A percentile compares a stretch with the other conserved stretches of the same genome.
phyloP scores from a whole-genome alignment of 768 basidiomycete genomes.

The Xanthoconium purpureum region DNA sequence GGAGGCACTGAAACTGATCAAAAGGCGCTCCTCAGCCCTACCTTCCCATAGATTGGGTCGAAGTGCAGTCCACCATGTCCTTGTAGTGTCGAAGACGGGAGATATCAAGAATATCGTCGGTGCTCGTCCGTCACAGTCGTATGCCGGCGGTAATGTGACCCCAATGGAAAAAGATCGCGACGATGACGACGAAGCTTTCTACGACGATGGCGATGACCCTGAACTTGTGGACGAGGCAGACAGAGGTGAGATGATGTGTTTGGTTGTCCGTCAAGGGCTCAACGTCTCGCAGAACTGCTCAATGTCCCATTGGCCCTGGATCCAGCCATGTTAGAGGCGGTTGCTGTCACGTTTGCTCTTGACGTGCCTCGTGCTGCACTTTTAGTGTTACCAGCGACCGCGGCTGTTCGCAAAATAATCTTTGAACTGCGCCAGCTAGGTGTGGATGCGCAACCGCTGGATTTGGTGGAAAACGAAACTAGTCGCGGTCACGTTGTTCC shows the following conservation, averaged over 20 bases:
- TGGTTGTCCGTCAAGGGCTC: slow-evolving; percentile 1
- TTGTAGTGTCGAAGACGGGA: slow-evolving; percentile 57
- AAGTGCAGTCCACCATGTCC: slow-evolving; percentile 48
- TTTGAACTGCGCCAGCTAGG: slow-evolving; percentile 64
- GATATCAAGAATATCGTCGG: slow-evolving; percentile 53
- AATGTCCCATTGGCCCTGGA: slow-evolving; percentile 52
- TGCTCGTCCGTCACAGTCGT: slow-evolving; percentile 29
- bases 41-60: slow-evolving; percentile 28
- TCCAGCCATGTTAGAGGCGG: slow-evolving; percentile 57
- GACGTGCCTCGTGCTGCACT: slow-evolving; percentile 68
- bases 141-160: neutral
- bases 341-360: slow-evolving; percentile 67
- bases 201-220: slow-evolving; percentile 21
- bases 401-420: slow-evolving; percentile 59
- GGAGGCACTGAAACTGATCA: slow-evolving; percentile 33
- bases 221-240: slow-evolving; percentile 20
- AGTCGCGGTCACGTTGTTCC: slow-evolving; percentile 44
- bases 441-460: slow-evolving; percentile 61
- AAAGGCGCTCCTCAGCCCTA: slow-evolving; percentile 23
- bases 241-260: slow-evolving; percentile 15
- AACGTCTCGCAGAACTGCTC: slow-evolving; percentile 39
- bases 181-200: slow-evolving; percentile 20
- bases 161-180: neutral
- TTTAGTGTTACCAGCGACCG: slow-evolving; percentile 62
- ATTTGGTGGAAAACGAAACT: slow-evolving; percentile 44